Conservation (phyloP, 2,329 filamentous ascomycete genomes). For the Fonsecaea nubica region DNA sequence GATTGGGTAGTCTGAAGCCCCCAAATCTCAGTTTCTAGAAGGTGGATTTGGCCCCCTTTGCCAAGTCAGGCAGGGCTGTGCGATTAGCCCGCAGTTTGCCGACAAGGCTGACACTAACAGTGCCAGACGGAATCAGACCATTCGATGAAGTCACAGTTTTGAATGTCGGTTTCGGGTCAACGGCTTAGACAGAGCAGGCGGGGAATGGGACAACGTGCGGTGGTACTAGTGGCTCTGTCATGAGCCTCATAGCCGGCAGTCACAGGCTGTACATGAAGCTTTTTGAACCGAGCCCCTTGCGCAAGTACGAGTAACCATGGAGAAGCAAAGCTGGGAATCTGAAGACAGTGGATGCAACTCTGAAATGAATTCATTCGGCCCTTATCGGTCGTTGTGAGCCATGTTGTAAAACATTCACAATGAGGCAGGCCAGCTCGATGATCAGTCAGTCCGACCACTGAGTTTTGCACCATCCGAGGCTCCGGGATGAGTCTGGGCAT, state of each 20-base stretch:
- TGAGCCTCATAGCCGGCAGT: background rate
- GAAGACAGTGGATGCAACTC: conserved; percentile 16
- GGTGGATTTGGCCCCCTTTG: background rate
- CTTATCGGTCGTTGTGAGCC: conserved; percentile 25
- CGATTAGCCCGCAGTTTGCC: background rate
- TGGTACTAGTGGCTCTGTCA: background rate
- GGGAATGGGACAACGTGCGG: background rate
- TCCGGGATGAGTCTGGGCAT: background rate
- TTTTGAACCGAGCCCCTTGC: background rate
- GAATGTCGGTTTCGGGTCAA: background rate
- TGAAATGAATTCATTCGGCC: conserved; percentile 35
- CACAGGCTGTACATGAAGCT: background rate
- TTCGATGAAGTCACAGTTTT: background rate
- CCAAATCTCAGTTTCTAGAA: background rate
- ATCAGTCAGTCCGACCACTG: conserved; percentile 8
- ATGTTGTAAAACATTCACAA: conserved; percentile 23
- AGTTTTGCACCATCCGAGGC: background rate
- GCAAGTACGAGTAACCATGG: background rate
- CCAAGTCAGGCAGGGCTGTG: background rate
- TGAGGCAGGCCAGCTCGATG: conserved; percentile 9
- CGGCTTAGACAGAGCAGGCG: background rate
- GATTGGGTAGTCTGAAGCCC: background rate
- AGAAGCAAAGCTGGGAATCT: background rate
- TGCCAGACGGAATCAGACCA: background rate
- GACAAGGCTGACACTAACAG: background rate